Evolutionary conservation across 176 grass and related monocot genomes (phyloP), one percentile per base, ranked within the genome.

Genomic region (Oryza meyeriana): DNA sequence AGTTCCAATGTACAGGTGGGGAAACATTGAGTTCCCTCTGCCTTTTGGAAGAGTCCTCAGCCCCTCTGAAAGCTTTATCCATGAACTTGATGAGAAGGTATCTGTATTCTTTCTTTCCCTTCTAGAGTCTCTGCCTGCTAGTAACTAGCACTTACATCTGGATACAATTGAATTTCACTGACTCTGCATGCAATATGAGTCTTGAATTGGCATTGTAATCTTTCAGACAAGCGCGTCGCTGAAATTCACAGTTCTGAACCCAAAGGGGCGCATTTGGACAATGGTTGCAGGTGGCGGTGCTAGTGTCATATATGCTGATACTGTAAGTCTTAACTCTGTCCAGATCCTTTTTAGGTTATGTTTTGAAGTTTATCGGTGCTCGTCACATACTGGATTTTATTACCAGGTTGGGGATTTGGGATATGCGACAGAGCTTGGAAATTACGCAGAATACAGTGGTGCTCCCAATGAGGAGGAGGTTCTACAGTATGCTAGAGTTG

Each of bases 231-330:
- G 95, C 69, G 74, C 95, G 64, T 98, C 95, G 74, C 86, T 98
- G 75, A 98, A 98, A 81, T 98, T 98, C 81, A 98, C 92, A 31
- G 76, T 98, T 78, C 69, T 98, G 83, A 98, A 98, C 82, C 90
- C 90, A 27, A 89, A 98, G 84, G 92, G 95, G n/a, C 95, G 88
- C 64, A 94, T 98, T 61, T 98, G 92, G 95, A 98, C 95, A 74
- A 98, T 98, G 95, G 95, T 94, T 85, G 95, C 95, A 30, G 95
- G 95, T 81, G 95, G 95, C 45, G 95, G 95, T 86, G 92, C 95
- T 14, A 94, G 92, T 79, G 95, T 98, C 50, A 98, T 98, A 85
- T 98, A 98, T 68, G 95, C 95, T 41, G 92, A 98, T 80, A 98
- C 95, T 10, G 94, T 97, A 91, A 81, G 67, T 28, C 30, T 62